Base-by-base conservation (phyloP, 1,139 yeast genomes). In the Geotrichum siamense region DNA sequence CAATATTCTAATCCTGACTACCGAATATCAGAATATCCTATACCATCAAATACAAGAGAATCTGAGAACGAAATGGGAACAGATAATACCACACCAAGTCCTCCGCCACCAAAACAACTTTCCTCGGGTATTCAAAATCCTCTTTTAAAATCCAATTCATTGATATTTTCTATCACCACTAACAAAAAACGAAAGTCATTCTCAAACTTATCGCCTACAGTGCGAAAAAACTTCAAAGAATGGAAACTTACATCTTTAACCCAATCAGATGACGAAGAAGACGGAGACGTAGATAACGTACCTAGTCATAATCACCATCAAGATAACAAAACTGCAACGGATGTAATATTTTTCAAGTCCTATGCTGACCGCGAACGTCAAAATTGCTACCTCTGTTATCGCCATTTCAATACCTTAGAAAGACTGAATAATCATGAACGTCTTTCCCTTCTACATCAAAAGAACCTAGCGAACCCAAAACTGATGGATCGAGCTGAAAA, bases 351-450 rank as follows among this genome's bases (percentile, higher is more conserved):
- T 3, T n/a, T 21, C 5, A 38, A 32, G 16, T 43, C 46, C 5
- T 43, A 43, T 17, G 43, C 43, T 8, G 46, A 43, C 28, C 42
- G 37, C 15, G 27, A 27, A 5, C 26, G 46, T 12, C 37, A 34
- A 13, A 43, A 43, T 16, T 43, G 46, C 40, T 43, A 34, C 20
- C 31, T 43, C 3, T 43, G 46, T 13, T 17, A 23, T 16, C 23
- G 46, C 16, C 46, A 43, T 22, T 43, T 43, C 13, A 13, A 22
- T n/a, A 38, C 46, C n/a, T 26, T 40, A n/a, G 46, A 38, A 16
- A 38, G 34, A 16, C 36, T 43, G 13, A 43, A 39, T 21, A 20
- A 26, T 10, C 46, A 43, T 20, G 46, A 43, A 23, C 40, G 46
- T 6, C 31, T 33, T 2, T 43, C 46, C 8, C 21, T 23, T 5